Evolutionary conservation across 108 stramenopile genomes (phyloP).

Genomic region (Skeletonema tropicum): DNA sequence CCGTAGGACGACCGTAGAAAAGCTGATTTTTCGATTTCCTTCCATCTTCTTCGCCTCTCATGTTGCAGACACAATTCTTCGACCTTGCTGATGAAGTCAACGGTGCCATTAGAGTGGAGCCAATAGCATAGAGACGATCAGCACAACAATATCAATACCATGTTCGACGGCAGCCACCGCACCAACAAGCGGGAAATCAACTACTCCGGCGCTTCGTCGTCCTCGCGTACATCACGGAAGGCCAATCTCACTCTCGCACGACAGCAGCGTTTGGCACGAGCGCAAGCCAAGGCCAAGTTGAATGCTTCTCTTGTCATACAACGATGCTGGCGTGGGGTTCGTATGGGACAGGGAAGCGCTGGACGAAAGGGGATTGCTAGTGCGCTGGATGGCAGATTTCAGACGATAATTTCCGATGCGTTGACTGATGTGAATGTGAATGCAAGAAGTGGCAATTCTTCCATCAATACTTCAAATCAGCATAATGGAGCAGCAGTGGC

Average conservation of each 20-base stretch:
- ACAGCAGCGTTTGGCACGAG: constrained; percentile 29
- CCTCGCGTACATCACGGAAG: constrained; percentile 17
- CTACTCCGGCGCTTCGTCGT: constrained; percentile 30
- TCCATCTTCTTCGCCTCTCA: too few species aligned
- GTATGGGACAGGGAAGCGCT: background rate
- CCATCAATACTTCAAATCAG: background rate
- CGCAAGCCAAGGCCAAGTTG: constrained; percentile 23
- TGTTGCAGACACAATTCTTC: too few species aligned
- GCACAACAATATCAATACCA: too few species aligned
- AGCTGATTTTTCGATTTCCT: too few species aligned
- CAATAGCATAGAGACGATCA: background rate
- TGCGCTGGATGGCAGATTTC: constrained; percentile 12
- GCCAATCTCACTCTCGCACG: constrained; percentile 22
- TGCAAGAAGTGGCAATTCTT: background rate
- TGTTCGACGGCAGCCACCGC: constrained; percentile 49
- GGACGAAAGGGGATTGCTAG: constrained; percentile 31
- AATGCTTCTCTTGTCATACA: constrained; percentile 21
- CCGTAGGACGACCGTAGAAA: too few species aligned
- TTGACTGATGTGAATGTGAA: too few species aligned
- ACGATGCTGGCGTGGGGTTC: constrained; percentile 37
- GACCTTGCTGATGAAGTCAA: too few species aligned
- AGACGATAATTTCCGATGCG: background rate
- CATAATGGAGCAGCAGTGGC: background rate
- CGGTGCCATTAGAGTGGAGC: too few species aligned
- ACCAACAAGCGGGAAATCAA: constrained; percentile 50